These are phyloP conservation scores for Petunia secreta DNA, from an alignment of 257 asterid species.

Conservation along the genomic window DNA sequence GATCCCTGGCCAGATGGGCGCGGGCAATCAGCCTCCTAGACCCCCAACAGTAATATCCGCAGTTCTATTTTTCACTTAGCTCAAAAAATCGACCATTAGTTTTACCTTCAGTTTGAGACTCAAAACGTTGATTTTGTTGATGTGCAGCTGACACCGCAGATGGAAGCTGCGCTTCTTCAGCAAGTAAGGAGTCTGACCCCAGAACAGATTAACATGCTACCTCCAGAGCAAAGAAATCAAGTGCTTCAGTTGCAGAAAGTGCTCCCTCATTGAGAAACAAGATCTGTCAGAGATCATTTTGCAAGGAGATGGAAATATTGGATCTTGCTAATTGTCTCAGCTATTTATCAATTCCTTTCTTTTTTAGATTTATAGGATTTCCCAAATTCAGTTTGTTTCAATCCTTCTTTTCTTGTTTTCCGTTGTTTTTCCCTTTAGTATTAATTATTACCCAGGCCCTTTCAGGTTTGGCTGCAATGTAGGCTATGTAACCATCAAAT, in stretches of 20 bases:
- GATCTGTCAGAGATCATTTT: not conserved
- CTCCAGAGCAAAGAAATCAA: slow-evolving; percentile 83
- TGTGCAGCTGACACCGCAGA: slow-evolving; percentile 74
- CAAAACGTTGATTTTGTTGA: slow-evolving; percentile 8
- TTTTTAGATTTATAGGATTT: too few species aligned
- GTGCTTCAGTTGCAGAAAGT: slow-evolving; percentile 85
- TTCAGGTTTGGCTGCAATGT: not conserved
- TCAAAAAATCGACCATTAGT: not conserved
- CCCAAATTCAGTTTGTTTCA: not conserved
- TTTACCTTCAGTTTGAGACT: not conserved
- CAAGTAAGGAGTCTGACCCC: slow-evolving; percentile 90
- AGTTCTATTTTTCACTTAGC: not conserved
- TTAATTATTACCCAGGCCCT: not conserved
- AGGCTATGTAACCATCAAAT: not conserved
- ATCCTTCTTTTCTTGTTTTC: not conserved
- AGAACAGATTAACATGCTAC: slow-evolving; percentile 82
- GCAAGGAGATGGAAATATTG: not conserved
- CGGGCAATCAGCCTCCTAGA: slow-evolving; percentile 67
- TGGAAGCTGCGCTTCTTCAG: slow-evolving; percentile 82
- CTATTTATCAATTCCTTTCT: too few species aligned
- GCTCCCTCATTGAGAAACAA: slow-evolving; percentile 65
- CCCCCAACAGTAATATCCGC: slow-evolving; percentile 51
- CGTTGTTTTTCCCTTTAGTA: not conserved
- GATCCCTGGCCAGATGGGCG: slow-evolving; percentile 60
- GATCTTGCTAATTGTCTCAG: not conserved